Evolutionary conservation across 768 basidiomycete species (phyloP).

Genomic region (Kockovaella imperatae): DNA sequence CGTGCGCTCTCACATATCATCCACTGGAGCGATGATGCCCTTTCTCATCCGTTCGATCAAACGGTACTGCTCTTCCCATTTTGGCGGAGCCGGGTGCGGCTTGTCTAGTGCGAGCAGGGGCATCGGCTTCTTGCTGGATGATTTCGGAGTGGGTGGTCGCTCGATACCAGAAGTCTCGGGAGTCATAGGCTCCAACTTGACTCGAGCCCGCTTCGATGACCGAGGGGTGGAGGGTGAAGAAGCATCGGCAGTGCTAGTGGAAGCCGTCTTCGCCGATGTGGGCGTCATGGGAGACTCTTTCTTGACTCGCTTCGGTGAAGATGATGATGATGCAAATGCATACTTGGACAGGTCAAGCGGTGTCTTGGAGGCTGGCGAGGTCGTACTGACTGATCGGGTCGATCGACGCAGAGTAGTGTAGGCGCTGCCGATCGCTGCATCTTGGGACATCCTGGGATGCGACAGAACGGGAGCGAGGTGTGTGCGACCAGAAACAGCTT

Average conservation of each 20-base stretch:
- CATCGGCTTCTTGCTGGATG: constrained; percentile 25
- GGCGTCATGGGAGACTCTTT: not conserved
- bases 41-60: constrained; percentile 68
- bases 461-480: not conserved
- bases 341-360: no score
- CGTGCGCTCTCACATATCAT: constrained; percentile 50
- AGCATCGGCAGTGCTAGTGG: no score
- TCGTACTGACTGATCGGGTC: constrained; percentile 1
- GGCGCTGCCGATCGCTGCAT: not conserved
- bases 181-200: constrained; percentile 5
- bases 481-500: no score
- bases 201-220: constrained; percentile 13
- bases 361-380: no score
- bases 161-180: not conserved
- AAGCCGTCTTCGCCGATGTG: not conserved
- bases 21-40: constrained; percentile 71
- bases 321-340: no score
- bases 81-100: constrained; percentile 38
- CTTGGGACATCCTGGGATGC: not conserved
- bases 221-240: no score
- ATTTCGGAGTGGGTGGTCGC: constrained; percentile 15
- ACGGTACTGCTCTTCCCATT: constrained; percentile 38
- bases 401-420: constrained; percentile 1
- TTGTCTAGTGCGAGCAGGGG: constrained; percentile 35
- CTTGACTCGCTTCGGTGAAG: no score